These are phyloP conservation scores for Boechera stricta DNA, from an alignment of 345 rosid species.

Conservation along the genomic window DNA sequence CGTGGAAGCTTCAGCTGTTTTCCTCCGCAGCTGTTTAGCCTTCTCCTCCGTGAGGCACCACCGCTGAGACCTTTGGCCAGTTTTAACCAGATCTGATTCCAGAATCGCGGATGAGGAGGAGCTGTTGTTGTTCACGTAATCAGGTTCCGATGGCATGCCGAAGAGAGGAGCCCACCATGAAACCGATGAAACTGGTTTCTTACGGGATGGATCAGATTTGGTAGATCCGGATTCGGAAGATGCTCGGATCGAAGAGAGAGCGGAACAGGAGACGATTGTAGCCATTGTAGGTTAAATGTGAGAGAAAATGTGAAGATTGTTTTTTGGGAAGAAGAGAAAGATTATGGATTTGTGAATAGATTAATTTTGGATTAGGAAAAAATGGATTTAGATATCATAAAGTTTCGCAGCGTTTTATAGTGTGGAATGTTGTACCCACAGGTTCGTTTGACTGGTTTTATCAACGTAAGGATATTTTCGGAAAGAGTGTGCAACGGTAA, in stretches of 20 bases:
- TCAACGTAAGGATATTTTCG: conserved; percentile 8
- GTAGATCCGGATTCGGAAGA: conserved; percentile 40
- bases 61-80: conserved; percentile 42
- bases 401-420: conserved; percentile 5
- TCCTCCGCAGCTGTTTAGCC: conserved; percentile 64
- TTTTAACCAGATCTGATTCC: conserved; percentile 16
- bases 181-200: conserved; percentile 38
- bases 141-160: conserved; percentile 70
- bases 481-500: conserved; percentile 9
- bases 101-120: conserved; percentile 6
- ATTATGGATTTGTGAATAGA: background rate
- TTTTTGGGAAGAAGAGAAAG: conserved; percentile 12
- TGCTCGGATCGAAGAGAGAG: conserved; percentile 51
- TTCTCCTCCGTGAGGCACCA: conserved; percentile 77
- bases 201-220: conserved; percentile 35
- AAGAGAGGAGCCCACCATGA: conserved; percentile 76
- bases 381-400: conserved; percentile 14
- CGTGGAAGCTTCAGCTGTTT: conserved; percentile 54
- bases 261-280: conserved; percentile 50
- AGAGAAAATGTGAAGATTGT: conserved; percentile 20
- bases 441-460: background rate
- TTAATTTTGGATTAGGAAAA: background rate
- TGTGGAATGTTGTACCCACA: conserved; percentile 13
- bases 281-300: conserved; percentile 52
- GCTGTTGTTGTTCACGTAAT: conserved; percentile 49